Evolutionary conservation across 208 protist genomes (phyloP), one percentile per base, ranked within the genome.

Genomic region (Leishmania mexicana): DNA sequence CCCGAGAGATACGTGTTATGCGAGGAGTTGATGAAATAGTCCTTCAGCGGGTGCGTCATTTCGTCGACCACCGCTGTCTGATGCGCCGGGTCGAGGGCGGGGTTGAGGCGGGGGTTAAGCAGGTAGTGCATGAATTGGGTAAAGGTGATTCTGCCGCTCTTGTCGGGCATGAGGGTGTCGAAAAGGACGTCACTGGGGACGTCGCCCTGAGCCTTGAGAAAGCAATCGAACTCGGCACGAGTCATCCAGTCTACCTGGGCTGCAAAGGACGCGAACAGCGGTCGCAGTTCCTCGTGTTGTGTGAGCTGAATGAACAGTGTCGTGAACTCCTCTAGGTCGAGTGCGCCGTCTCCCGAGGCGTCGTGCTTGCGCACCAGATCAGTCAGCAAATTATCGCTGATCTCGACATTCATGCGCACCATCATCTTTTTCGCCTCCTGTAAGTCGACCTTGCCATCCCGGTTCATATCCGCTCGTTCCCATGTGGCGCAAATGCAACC

Each of bases 1-100:
- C 96, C 97, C 11, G 89, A 91, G 7, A 99, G 84, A 81, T 99
- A 99, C 1, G 98, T 99, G 88, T 99, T 99, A 85, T 99, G 98
- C 17, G 95, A 98, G 31, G 90, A 93, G 76, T 90, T 92, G 80
- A 99, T 97, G 81, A 90, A 99, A 88, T 99, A 99, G 58, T 96
- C 75, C 24, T 84, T 83, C 45, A 99, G 77, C 64, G 95, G 92
- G 15, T 88, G 88, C 38, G 71, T 90, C 96, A 99, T 98, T 89
- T 97, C 92, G 13, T 97, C 87, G 38, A 83, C 64, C 42, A 91
- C 83, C 8, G 21, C 42, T 28, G 35, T n/a, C 31, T 62, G 5
- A 62, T 82, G 83, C 35, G 73, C 81, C n/a, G 85, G 68, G 57
- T 86, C 15, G 71, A 94, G 68, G 4, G 85, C 83, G 19, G 81